phyloP scores from a whole-genome alignment of 2,329 filamentous ascomycete genomes.

The Fusarium citri region DNA sequence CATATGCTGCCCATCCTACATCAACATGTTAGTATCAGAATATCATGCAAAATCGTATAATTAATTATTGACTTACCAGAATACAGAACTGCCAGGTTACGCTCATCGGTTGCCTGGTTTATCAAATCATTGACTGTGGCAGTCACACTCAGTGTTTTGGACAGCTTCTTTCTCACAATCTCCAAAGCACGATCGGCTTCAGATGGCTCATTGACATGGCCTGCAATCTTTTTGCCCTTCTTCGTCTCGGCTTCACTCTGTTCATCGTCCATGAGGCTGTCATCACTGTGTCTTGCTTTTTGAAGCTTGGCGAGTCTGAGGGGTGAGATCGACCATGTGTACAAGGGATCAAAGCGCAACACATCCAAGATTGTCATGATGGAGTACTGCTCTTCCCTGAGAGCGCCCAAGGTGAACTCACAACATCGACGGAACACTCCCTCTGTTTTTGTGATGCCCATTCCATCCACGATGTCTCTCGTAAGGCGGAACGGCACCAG shows the following conservation, averaged over 20 bases:
- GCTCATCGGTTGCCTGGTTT: slow-evolving; percentile 93
- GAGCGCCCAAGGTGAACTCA: slow-evolving; percentile 94
- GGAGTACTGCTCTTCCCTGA: slow-evolving; percentile 93
- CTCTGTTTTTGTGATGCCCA: slow-evolving; percentile 95
- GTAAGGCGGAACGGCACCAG: slow-evolving; percentile 95
- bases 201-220: slow-evolving; percentile 65
- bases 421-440: slow-evolving; percentile 98
- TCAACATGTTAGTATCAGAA: slow-evolving; percentile 37
- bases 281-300: slow-evolving; percentile 66
- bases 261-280: slow-evolving; percentile 54
- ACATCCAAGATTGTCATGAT: slow-evolving; percentile 99
- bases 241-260: slow-evolving; percentile 57
- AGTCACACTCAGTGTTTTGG: slow-evolving; percentile 91
- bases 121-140: slow-evolving; percentile 98
- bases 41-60: background rate
- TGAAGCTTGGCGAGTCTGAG: slow-evolving; percentile 73
- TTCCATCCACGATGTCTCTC: slow-evolving; percentile 93
- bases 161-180: slow-evolving; percentile 95
- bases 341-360: slow-evolving; percentile 95
- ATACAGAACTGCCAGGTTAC: slow-evolving; percentile 91
- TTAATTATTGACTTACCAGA: slow-evolving; percentile 65
- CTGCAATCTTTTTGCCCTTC: slow-evolving; percentile 50
- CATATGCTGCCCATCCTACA: slow-evolving; percentile 61
- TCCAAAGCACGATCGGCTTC: slow-evolving; percentile 93
- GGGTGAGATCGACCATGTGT: slow-evolving; percentile 91